Evolutionary conservation across 2,329 filamentous ascomycete genomes (phyloP).

Genomic region (Fusarium continuum): DNA sequence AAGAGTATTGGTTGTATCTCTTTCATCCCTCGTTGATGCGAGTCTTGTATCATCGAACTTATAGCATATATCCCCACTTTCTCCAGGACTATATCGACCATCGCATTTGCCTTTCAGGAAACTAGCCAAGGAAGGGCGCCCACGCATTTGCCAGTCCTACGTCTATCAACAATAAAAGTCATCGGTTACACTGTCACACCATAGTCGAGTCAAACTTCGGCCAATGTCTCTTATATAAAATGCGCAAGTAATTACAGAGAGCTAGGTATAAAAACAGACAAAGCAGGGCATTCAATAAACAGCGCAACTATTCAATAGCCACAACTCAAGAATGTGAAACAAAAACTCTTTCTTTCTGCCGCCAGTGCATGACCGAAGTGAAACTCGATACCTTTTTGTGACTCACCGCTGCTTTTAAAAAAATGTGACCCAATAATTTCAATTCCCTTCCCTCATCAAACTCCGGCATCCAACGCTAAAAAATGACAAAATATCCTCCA

Average conservation of each 20-base stretch:
- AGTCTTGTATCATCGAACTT: conserved; percentile 3
- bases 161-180: too few relatives aligned
- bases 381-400: conserved; percentile 8
- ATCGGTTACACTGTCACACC: too few relatives aligned
- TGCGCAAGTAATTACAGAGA: conserved; percentile 33
- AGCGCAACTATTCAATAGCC: conserved; percentile 33
- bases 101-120: too few relatives aligned
- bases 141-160: too few relatives aligned
- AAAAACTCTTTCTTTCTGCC: conserved; percentile 14
- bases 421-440: conserved; percentile 6
- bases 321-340: conserved; percentile 18
- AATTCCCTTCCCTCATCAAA: conserved; percentile 21
- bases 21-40: not conserved
- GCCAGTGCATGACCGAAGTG: conserved; percentile 15
- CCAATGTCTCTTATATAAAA: conserved; percentile 1
- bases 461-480: conserved; percentile 38
- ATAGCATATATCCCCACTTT: conserved; percentile 7
- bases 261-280: conserved; percentile 26
- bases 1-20: conserved; percentile 21
- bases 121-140: too few relatives aligned
- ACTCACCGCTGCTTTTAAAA: conserved; percentile 11
- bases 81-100: not conserved
- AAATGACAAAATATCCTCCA: conserved; percentile 1
- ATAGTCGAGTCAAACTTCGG: too few relatives aligned
- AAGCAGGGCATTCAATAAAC: not conserved